phyloP scores from a whole-genome alignment of 2,329 filamentous ascomycete species.

The Pyrenochaeta sp. region DNA sequence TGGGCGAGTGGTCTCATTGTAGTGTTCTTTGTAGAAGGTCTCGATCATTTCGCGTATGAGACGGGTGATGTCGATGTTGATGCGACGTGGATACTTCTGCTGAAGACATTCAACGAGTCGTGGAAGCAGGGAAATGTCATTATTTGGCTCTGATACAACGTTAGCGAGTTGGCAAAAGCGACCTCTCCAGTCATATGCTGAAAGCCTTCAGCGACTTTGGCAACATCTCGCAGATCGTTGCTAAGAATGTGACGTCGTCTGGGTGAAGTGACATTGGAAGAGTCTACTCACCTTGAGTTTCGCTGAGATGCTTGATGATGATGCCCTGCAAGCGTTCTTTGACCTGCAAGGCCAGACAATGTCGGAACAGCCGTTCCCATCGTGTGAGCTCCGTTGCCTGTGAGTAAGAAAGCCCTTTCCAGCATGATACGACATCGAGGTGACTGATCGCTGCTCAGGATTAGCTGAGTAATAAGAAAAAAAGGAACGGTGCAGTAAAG shows the following conservation, averaged over 20 bases:
- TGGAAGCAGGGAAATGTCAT: conserved; percentile 16
- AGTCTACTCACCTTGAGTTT: background rate
- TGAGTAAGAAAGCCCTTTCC: conserved; percentile 42
- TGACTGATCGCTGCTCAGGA: conserved; percentile 28
- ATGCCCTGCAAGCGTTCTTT: conserved; percentile 20
- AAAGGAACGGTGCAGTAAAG: no score
- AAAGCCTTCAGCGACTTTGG: background rate
- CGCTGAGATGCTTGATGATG: conserved; percentile 14
- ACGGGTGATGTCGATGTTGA: conserved; percentile 30
- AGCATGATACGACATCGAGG: conserved; percentile 46
- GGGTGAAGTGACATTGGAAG: background rate
- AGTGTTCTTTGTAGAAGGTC: conserved; percentile 23
- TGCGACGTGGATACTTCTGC: conserved; percentile 3
- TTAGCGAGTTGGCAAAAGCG: background rate
- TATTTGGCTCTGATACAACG: conserved; percentile 7
- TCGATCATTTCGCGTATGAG: conserved; percentile 40
- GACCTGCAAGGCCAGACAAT: conserved; percentile 30
- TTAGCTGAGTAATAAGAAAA: conserved; percentile 1
- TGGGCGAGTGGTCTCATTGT: background rate
- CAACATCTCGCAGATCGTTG: no score
- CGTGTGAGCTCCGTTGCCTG: conserved; percentile 41
- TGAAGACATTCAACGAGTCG: conserved; percentile 22
- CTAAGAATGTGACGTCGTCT: no score
- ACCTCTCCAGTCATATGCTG: background rate
- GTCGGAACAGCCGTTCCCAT: conserved; percentile 42